phyloP scores from a whole-genome alignment of 2,329 filamentous ascomycete species.

The Xylariaceae sp. region DNA sequence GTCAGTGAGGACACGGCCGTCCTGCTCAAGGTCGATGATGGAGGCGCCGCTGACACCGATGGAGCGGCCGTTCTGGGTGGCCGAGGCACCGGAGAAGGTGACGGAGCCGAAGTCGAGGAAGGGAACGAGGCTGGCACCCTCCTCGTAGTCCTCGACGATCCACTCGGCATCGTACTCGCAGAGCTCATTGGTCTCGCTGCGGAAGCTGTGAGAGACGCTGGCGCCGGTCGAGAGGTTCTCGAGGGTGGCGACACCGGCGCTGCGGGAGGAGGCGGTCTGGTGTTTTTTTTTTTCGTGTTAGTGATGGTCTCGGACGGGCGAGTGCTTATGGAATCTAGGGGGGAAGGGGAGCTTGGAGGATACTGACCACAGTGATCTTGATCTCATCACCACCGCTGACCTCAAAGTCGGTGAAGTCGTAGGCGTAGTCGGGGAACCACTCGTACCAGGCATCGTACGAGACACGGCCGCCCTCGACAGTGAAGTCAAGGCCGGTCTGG shows the following conservation, averaged over 20 bases:
- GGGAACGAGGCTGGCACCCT: slow-evolving; percentile 35
- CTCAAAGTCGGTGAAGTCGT: slow-evolving; percentile 44
- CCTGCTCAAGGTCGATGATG: slow-evolving; percentile 43
- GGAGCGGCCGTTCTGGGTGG: slow-evolving; percentile 35
- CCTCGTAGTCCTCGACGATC: slow-evolving; percentile 54
- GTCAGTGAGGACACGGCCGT: slow-evolving; percentile 33
- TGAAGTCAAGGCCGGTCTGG: slow-evolving; percentile 54
- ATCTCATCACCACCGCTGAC: slow-evolving; percentile 31
- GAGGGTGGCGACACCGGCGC: slow-evolving; percentile 18
- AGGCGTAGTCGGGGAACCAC: slow-evolving; percentile 53
- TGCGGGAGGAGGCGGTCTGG: slow-evolving; percentile 16
- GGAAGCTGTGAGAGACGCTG: slow-evolving; percentile 47
- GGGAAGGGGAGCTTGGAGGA: background rate
- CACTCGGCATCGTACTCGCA: slow-evolving; percentile 56
- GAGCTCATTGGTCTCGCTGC: slow-evolving; percentile 37
- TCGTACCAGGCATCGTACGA: slow-evolving; percentile 54
- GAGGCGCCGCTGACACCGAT: slow-evolving; percentile 36
- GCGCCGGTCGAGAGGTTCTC: slow-evolving; percentile 47
- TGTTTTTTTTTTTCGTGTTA: background rate
- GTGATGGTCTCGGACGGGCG: background rate
- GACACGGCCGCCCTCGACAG: slow-evolving; percentile 36
- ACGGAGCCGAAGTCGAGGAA: slow-evolving; percentile 43
- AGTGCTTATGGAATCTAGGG: no score
- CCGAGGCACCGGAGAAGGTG: slow-evolving; percentile 38
- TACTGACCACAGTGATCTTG: slow-evolving; percentile 26